Evolutionary conservation across 2,329 filamentous ascomycete genomes (phyloP).

Genomic region (Fusarium lateritium): DNA sequence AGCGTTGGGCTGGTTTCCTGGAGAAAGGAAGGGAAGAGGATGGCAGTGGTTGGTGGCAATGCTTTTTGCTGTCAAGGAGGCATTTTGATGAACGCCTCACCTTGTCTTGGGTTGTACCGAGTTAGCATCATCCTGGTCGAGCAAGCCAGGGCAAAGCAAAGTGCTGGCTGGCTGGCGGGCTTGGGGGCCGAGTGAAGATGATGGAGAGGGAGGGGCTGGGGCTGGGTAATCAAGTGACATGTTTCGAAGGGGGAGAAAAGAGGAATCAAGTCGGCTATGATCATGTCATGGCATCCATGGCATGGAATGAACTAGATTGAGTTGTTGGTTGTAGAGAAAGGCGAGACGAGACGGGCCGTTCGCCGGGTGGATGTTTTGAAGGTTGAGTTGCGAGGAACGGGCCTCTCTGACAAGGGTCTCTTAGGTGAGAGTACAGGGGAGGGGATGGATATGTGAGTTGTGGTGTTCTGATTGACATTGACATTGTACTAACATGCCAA

Average conservation of each 20-base stretch:
- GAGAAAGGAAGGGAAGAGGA: constrained; percentile 4
- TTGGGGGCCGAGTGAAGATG: constrained; percentile 5
- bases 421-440: constrained; percentile 8
- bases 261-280: constrained; percentile 31
- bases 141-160: constrained; percentile 18
- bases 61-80: constrained; percentile 31
- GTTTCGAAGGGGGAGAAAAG: constrained; percentile 44
- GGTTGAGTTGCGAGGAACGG: constrained; percentile 22
- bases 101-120: constrained; percentile 29
- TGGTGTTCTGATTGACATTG: constrained; percentile 15
- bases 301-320: constrained; percentile 19
- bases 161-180: constrained; percentile 12
- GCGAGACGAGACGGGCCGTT: constrained; percentile 29
- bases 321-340: constrained; percentile 13
- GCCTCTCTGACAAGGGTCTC: constrained; percentile 17
- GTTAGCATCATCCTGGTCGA: constrained; percentile 33
- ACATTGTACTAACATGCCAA: constrained; percentile 10
- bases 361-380: constrained; percentile 22
- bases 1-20: constrained; percentile 10
- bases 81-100: constrained; percentile 39
- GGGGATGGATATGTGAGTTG: constrained; percentile 18
- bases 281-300: constrained; percentile 1
- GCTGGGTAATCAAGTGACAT: constrained; percentile 24
- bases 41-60: constrained; percentile 34
- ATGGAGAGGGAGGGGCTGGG: constrained; percentile 18